phyloP scores from a whole-genome alignment of 768 basidiomycete species.

The Boletus sp. region DNA sequence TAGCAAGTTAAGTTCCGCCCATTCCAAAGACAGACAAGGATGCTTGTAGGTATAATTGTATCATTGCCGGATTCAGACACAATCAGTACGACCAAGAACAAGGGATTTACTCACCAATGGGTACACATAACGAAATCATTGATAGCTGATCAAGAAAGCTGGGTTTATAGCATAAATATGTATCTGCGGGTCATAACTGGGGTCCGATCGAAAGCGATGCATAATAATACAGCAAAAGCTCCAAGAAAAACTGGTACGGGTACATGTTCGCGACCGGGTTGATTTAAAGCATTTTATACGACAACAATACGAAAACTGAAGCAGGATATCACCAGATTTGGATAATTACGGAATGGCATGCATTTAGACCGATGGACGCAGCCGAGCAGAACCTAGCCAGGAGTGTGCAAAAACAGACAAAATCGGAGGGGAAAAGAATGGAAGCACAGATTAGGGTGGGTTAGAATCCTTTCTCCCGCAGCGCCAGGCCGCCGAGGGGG shows the following conservation, averaged over 20 bases:
- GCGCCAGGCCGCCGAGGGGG: constrained; percentile 17
- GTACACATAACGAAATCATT: constrained; percentile 22
- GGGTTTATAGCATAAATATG: constrained; percentile 25
- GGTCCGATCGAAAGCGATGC: constrained; percentile 20
- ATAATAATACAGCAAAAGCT: constrained; percentile 29
- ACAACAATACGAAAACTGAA: constrained; percentile 22
- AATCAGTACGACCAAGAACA: constrained; percentile 5
- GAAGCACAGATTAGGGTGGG: constrained; percentile 7
- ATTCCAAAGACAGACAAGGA: constrained; percentile 6
- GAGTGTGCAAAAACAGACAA: constrained; percentile 22
- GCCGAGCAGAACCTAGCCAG: constrained; percentile 19
- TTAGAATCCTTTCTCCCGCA: constrained; percentile 7
- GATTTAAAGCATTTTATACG: constrained; percentile 21
- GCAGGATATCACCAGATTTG: constrained; percentile 16
- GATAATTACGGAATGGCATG: constrained; percentile 19
- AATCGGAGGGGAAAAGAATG: constrained; percentile 5
- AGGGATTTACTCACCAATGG: constrained; percentile 17
- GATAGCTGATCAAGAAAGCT: constrained; percentile 27
- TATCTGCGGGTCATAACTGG: constrained; percentile 4
- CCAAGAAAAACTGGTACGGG: constrained; percentile 28
- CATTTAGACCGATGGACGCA: constrained; percentile 1
- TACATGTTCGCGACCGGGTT: constrained; percentile 22
- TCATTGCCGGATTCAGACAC: constrained; percentile 6
- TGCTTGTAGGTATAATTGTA: background rate
- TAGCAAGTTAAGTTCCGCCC: constrained; percentile 6